Evolutionary conservation across 352 stramenopile species (phyloP).

Genomic region (Blastocystis sp.): DNA sequence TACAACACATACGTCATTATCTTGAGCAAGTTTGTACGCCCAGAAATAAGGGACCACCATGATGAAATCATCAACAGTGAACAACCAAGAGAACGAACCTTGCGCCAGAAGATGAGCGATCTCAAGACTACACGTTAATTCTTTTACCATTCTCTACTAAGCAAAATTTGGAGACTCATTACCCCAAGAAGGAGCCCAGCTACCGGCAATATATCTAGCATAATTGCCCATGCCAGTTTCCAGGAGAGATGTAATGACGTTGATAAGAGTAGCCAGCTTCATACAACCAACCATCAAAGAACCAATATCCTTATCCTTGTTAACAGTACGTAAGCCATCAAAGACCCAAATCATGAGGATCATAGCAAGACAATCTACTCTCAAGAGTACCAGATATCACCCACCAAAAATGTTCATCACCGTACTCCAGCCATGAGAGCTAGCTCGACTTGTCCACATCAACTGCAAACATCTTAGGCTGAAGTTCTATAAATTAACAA

Average conservation of each 20-base stretch:
- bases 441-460: not conserved
- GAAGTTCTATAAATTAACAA: not conserved
- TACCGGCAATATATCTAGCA: not conserved
- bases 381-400: not conserved
- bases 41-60: constrained; percentile 53
- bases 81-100: constrained; percentile 25
- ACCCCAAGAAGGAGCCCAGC: not conserved
- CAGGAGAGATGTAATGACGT: constrained; percentile 7
- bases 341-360: constrained; percentile 55
- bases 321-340: constrained; percentile 29
- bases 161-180: not conserved
- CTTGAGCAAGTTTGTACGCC: not conserved
- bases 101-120: not conserved
- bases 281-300: constrained; percentile 33
- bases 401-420: constrained; percentile 25
- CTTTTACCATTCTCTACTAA: not conserved
- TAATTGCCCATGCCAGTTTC: not conserved
- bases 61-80: constrained; percentile 34
- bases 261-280: constrained; percentile 21
- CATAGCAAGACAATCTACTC: constrained; percentile 31
- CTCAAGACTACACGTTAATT: constrained; percentile 6
- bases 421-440: constrained; percentile 7
- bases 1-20: not conserved
- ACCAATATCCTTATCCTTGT: constrained; percentile 54
- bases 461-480: not conserved